Evolutionary conservation across 2,329 filamentous ascomycete genomes (phyloP), one percentile per base, ranked within the genome.

Genomic region (Xylariaceae sp.): DNA sequence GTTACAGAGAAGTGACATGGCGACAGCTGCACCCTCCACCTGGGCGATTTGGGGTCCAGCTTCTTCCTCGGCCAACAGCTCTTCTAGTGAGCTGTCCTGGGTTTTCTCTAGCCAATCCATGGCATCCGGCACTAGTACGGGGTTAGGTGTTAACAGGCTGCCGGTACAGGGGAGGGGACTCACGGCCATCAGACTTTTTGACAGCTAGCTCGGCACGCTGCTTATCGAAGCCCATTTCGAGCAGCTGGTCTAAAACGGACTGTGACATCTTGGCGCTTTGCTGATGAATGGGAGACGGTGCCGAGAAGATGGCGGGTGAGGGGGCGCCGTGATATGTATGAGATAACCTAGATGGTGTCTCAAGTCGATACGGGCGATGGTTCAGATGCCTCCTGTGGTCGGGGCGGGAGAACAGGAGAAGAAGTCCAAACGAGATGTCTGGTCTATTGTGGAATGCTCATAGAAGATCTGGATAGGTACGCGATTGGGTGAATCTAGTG

Each of bases 41-140:
- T 83, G 80, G 5, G 84, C 80, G 10, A 79, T 73, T 18, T 73
- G 73, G 26, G 75, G 72, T 18, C 77, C 76, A 59, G 75, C 77
- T 2, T 77, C 78, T 8, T 81, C 77, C 3, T 79, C 73, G 26
- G 77, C 78, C 59, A 88, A 80, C 57, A 97, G 85, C 54, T 95
- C 86, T 36, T 96, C 91, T 40, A 96, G 69, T 1, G 88, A 79
- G 64, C 88, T 95, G 70, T 96, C 90, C 69, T 95, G 86, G 68
- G 95, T 95, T 64, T 88, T 83, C 69, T 95, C 92, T 1, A 99
- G 81, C 94, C 94, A 99, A 74, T 96, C 89, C 54, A 99, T 81
- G 49, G 94, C 94, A 62, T 86, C 87, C 69, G 94, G 87, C 44
- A 96, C 89, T 92, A 58, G 51, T 40, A 29, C 2, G 26, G n/a